Percentiles rank a stretch among this genome's conserved stretches.
Conservation (phyloP, 208 protist genomes). For the Balamuthia mandrillaris region DNA sequence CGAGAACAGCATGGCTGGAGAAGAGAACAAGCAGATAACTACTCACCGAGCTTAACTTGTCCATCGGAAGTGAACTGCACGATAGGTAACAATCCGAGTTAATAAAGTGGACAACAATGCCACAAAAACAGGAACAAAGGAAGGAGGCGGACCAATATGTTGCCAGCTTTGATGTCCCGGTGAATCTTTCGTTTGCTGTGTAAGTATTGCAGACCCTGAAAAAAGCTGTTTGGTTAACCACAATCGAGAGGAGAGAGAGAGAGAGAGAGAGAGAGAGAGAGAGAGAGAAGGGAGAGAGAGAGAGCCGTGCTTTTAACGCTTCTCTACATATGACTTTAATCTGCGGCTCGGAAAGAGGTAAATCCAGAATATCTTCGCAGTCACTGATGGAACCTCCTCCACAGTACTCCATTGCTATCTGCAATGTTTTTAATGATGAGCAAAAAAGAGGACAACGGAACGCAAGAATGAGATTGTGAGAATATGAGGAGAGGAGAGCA, state of each 20-base stretch:
- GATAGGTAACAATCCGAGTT: constrained; percentile 40
- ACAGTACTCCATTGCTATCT: constrained; percentile 37
- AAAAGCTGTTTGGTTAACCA: no score
- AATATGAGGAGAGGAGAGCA: not conserved
- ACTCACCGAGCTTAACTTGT: constrained; percentile 55
- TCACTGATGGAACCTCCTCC: constrained; percentile 46
- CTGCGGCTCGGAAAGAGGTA: constrained; percentile 48
- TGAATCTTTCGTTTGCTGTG: constrained; percentile 60
- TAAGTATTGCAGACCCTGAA: constrained; percentile 61
- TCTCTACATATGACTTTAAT: constrained; percentile 55
- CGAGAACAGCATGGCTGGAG: not conserved
- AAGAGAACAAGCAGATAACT: not conserved
- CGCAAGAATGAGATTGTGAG: no score
- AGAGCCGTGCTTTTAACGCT: no score
- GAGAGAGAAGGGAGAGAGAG: no score
- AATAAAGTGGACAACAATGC: constrained; percentile 55
- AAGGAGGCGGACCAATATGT: constrained; percentile 41
- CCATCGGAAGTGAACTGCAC: constrained; percentile 55
- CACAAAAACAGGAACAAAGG: not conserved
- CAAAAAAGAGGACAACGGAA: no score
- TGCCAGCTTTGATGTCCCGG: constrained; percentile 69
- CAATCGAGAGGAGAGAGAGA: no score
- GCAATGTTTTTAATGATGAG: no score
- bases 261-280: no score
- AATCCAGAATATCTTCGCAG: constrained; percentile 54